A percentile compares a stretch with the other conserved stretches of the same genome.
These are phyloP conservation scores for Kluyveromyces lactis DNA, from an alignment of 805 yeast species.

Conservation along the genomic window DNA sequence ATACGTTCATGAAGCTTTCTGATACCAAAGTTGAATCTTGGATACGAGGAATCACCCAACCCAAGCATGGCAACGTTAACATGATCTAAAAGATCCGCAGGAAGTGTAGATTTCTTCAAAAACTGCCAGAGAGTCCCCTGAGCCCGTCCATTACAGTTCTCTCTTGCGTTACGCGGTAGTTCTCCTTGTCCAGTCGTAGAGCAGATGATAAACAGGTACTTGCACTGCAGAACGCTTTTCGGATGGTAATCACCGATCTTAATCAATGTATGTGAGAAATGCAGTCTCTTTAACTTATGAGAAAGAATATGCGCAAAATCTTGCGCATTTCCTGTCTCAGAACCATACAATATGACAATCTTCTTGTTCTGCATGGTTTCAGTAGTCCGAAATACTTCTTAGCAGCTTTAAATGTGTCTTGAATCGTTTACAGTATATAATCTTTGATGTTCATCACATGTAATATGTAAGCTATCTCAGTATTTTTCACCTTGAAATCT, in stretches of 20 bases:
- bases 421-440: too few species aligned
- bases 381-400: too few species aligned
- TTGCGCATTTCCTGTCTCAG: constrained; percentile 88
- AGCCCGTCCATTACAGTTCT: constrained; percentile 16
- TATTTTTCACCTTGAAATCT: too few species aligned
- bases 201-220: constrained; percentile 39
- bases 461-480: too few species aligned
- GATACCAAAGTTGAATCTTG: constrained; percentile 81
- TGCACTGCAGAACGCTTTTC: constrained; percentile 44
- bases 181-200: constrained; percentile 97
- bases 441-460: too few species aligned
- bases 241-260: constrained; percentile 56
- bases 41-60: constrained; percentile 87
- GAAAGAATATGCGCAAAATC: constrained; percentile 69
- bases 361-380: constrained; percentile 13
- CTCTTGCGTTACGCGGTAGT: constrained; percentile 66
- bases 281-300: constrained; percentile 44
- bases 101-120: constrained; percentile 56
- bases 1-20: constrained; percentile 73
- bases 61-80: constrained; percentile 71
- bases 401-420: background rate
- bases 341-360: constrained; percentile 70
- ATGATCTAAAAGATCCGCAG: constrained; percentile 53
- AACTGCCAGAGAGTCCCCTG: constrained; percentile 53
- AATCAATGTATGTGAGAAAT: constrained; percentile 39